Percentiles rank a stretch among this genome's conserved stretches.
Conservation (phyloP, 192 early-diverging fungal species). For the Endogone sp. region DNA sequence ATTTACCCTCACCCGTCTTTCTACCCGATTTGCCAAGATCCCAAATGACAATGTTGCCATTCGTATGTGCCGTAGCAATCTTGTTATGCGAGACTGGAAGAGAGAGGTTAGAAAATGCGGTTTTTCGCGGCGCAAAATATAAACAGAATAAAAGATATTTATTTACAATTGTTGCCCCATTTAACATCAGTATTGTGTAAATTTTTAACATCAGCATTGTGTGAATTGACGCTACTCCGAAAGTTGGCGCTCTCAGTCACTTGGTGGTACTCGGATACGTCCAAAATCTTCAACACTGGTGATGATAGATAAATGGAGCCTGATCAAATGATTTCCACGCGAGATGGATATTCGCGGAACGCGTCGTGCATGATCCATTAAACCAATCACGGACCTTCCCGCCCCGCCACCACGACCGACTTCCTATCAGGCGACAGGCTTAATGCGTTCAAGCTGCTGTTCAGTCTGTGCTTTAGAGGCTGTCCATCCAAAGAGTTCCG, state of each 20-base stretch:
- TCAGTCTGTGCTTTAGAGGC: not conserved
- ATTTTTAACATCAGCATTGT: constrained; percentile 47
- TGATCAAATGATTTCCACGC: no score
- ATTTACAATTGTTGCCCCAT: constrained; percentile 64
- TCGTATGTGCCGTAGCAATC: constrained; percentile 65
- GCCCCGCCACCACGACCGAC: constrained; percentile 60
- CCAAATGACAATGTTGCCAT: constrained; percentile 72
- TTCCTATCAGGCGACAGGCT: constrained; percentile 58
- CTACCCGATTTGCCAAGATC: constrained; percentile 50
- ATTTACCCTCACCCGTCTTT: constrained; percentile 35
- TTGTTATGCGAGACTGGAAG: constrained; percentile 54
- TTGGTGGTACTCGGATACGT: constrained; percentile 43
- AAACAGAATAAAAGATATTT: not conserved
- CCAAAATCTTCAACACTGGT: constrained; percentile 67
- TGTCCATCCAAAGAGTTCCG: not conserved
- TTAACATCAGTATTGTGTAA: constrained; percentile 71
- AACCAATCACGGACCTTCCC: constrained; percentile 59
- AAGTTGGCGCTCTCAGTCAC: constrained; percentile 64
- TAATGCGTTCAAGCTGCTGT: constrained; percentile 49
- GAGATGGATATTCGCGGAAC: no score
- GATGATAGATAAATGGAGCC: constrained; percentile 4
- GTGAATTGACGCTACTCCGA: constrained; percentile 51
- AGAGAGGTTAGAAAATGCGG: not conserved
- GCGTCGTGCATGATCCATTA: no score
- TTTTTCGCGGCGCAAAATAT: not conserved